These are phyloP conservation scores for Crithidia fasciculata DNA, from an alignment of 208 protist genomes.

Conservation along the genomic window DNA sequence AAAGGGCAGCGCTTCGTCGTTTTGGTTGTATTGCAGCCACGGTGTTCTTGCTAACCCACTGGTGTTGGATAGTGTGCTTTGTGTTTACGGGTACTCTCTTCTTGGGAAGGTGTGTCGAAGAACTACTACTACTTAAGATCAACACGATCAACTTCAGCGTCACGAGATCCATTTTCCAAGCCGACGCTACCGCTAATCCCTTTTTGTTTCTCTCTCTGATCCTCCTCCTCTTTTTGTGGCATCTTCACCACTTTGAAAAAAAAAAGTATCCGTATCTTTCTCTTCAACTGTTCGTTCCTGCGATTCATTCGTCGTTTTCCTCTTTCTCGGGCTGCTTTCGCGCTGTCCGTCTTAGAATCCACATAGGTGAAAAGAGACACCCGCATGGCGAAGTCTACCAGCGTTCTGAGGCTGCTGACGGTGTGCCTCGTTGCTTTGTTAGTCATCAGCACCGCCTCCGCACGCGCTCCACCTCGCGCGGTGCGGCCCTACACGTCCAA, in stretches of 20 bases:
- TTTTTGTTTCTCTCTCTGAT: constrained; percentile 5
- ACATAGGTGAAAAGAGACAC: not conserved
- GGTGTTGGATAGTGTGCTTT: too few relatives aligned
- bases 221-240: too few relatives aligned
- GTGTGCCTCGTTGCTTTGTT: not conserved
- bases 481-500: constrained; percentile 15
- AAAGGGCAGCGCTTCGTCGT: too few relatives aligned
- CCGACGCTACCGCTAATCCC: not conserved
- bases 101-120: too few relatives aligned
- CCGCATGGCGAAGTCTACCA: not conserved
- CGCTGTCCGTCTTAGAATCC: not conserved
- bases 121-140: too few relatives aligned
- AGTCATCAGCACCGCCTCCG: not conserved
- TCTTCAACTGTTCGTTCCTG: not conserved
- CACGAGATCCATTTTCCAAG: too few relatives aligned
- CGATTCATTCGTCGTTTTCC: too few relatives aligned
- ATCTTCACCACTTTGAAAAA: not conserved
- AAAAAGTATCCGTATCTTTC: not conserved
- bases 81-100: too few relatives aligned
- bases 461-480: not conserved
- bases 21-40: too few relatives aligned
- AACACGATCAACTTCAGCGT: too few relatives aligned
- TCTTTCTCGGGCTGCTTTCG: too few relatives aligned
- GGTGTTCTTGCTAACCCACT: too few relatives aligned
- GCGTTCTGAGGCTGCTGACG: not conserved